Evolutionary conservation across 768 basidiomycete species (phyloP).

Genomic region (Ramaria sp.): DNA sequence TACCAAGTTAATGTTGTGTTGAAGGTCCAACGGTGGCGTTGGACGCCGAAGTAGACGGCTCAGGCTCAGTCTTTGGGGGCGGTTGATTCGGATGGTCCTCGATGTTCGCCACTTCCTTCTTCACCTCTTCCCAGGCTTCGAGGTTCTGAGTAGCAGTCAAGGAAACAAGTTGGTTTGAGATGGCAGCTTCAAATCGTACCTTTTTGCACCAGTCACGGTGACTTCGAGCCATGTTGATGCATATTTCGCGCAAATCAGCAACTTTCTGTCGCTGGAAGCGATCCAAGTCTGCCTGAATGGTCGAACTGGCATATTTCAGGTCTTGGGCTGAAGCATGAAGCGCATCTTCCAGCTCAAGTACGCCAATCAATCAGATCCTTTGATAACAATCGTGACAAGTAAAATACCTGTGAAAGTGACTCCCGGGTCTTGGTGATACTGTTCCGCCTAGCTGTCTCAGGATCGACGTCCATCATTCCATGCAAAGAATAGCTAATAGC

Average conservation of each 20-base stretch:
- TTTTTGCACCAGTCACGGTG: slow-evolving; percentile 97
- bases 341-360: slow-evolving; percentile 85
- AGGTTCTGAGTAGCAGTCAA: slow-evolving; percentile 55
- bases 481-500: slow-evolving; percentile 92
- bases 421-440: slow-evolving; percentile 92
- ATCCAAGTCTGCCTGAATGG: slow-evolving; percentile 95
- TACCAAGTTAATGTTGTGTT: background rate
- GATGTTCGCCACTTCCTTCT: slow-evolving; percentile 83
- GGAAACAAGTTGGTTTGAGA: background rate
- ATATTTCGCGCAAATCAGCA: slow-evolving; percentile 89
- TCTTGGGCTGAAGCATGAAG: slow-evolving; percentile 87
- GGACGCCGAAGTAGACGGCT: background rate
- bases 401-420: slow-evolving; percentile 79
- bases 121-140: slow-evolving; percentile 95
- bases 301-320: slow-evolving; percentile 90
- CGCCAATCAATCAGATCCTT: background rate
- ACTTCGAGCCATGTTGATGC: slow-evolving; percentile 77
- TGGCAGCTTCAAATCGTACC: slow-evolving; percentile 29
- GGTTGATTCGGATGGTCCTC: slow-evolving; percentile 78
- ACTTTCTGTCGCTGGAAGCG: slow-evolving; percentile 99
- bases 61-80: slow-evolving; percentile 18
- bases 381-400: background rate
- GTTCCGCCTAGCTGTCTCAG: slow-evolving; percentile 88
- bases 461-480: slow-evolving; percentile 98
- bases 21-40: background rate